Base-by-base conservation (phyloP, 1,284 basidiomycete species). In the Rhodotorula sp. region DNA sequence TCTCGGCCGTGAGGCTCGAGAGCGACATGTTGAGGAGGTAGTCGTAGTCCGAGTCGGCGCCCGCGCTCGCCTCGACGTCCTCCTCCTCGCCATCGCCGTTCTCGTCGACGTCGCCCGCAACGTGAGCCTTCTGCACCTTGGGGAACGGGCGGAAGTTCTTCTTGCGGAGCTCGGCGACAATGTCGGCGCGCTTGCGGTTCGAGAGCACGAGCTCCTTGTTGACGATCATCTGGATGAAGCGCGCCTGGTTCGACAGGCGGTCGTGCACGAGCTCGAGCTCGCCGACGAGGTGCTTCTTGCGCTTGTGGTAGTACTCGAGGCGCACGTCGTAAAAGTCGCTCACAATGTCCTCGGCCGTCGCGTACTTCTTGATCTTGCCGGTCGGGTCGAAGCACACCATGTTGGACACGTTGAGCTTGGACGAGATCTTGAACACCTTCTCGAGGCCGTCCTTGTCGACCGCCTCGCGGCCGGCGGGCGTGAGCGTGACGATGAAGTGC, bases 381-480 rank as follows among this genome's bases (percentile, higher is more conserved):
- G 96, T 90, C 74, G 92, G 88, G 82, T 98, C 95, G 82, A 99
- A 99, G 82, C 93, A 93, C 14, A 99, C 97, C 97, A 99, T 98
- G 84, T 99, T 99, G 80, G 87, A 87, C 14, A 93, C 97, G 80
- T 86, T 90, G 80, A 98, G 83, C 80, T 93, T 91, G 56, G 85
- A 84, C 7, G 89, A 88, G 64, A 97, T 83, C 83, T 96, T 97
- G 88, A 99, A 98, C 80, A 88, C 92, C 81, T 96, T 94, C 49
- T 90, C 82, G 54, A 97, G 82, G 4, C 96, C 96, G 80, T 97
- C 92, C 67, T 87, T 87, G 79, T 94, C 92, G 3, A 94, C 92
- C 80, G 92, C 92, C 77, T 91, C 87, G 77, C 97, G 86, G 66
- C 90, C 90, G 77, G 90, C 90, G 63, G 90, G 87, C 12, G 85